These are phyloP conservation scores for Zanthoxylum bungeanum DNA, from an alignment of 345 rosid species.

Conservation along the genomic window DNA sequence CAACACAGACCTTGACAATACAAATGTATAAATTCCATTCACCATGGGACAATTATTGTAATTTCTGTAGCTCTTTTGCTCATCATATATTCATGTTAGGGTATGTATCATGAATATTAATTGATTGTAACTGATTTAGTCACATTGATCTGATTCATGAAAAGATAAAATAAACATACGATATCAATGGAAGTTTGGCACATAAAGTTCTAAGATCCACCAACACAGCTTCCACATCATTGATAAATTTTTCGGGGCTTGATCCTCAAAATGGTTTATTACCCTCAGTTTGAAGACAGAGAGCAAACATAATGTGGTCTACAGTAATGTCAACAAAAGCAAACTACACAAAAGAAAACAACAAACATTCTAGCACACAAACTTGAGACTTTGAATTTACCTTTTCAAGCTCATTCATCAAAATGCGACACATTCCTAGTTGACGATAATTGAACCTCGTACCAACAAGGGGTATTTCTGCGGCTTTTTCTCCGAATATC, in stretches of 20 bases:
- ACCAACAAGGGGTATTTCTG: constrained; percentile 62
- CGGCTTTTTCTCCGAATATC: constrained; percentile 57
- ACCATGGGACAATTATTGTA: neutral
- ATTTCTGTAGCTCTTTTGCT: neutral
- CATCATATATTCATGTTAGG: neutral
- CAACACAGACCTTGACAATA: neutral
- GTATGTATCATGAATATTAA: neutral
- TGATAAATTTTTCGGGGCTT: neutral
- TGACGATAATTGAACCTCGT: constrained; percentile 51
- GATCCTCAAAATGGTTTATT: neutral
- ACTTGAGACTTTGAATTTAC: constrained; percentile 21
- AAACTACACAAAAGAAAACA: constrained; percentile 2
- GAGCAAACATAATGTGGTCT: too few species aligned
- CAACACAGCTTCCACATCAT: neutral
- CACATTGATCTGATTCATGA: neutral
- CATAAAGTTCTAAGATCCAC: neutral
- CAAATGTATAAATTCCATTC: neutral
- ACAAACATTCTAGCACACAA: constrained; percentile 1
- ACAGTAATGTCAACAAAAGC: neutral
- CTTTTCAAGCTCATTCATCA: too few species aligned
- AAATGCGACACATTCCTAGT: constrained; percentile 60
- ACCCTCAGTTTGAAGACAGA: neutral
- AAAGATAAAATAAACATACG: neutral
- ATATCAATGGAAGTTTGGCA: neutral
- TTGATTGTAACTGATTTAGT: neutral